Evolutionary conservation across 768 basidiomycete species (phyloP).

Genomic region (Trametes gibbosa): DNA sequence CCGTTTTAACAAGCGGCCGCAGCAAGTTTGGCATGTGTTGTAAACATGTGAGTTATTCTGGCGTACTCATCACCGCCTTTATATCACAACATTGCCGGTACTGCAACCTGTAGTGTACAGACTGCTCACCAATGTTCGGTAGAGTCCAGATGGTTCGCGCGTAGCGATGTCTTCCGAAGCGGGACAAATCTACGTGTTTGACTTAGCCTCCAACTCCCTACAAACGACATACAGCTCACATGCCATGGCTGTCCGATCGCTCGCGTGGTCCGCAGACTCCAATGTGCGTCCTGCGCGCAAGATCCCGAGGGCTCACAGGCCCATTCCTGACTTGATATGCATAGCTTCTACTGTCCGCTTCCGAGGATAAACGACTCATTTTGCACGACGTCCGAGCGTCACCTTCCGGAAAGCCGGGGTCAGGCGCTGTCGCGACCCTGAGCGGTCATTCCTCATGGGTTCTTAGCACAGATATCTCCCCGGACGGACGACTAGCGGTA

Average conservation of each 20-base stretch:
- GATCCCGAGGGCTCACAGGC: neutral
- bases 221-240: slow-evolving; percentile 78
- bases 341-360: slow-evolving; percentile 84
- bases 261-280: slow-evolving; percentile 89
- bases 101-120: neutral
- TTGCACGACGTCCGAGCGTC: slow-evolving; percentile 86
- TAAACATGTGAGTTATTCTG: slow-evolving; percentile 51
- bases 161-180: slow-evolving; percentile 81
- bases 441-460: slow-evolving; percentile 93
- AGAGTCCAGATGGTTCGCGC: slow-evolving; percentile 88
- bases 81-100: slow-evolving; percentile 12
- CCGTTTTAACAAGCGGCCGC: slow-evolving; percentile 61
- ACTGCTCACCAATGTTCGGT: slow-evolving; percentile 2
- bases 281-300: slow-evolving; percentile 50
- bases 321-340: neutral
- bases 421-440: slow-evolving; percentile 80
- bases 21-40: slow-evolving; percentile 78
- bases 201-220: slow-evolving; percentile 66
- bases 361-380: slow-evolving; percentile 89
- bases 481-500: slow-evolving; percentile 73
- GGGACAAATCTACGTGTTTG: slow-evolving; percentile 88
- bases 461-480: slow-evolving; percentile 76
- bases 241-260: slow-evolving; percentile 83
- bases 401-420: slow-evolving; percentile 53
- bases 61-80: neutral